Percentiles rank a stretch among this genome's conserved stretches.
These are phyloP conservation scores for Stemphylium beticola DNA, from an alignment of 2,329 filamentous ascomycete species.

Conservation along the genomic window DNA sequence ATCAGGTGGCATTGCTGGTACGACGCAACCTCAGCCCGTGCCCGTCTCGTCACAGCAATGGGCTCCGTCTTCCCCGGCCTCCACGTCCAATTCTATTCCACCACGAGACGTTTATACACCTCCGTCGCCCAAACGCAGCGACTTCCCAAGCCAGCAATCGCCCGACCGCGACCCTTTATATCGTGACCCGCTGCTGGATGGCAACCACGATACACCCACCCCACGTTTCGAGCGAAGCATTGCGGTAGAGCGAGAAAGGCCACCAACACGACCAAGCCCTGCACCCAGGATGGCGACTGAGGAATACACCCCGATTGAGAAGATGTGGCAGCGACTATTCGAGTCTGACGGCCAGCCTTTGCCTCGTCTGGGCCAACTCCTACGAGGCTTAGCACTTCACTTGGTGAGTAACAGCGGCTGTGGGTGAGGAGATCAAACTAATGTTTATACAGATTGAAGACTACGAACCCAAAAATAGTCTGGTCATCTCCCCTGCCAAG, in stretches of 20 bases:
- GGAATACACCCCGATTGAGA: slow-evolving; percentile 59
- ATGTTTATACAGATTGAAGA: slow-evolving; percentile 65
- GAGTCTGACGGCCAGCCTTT: slow-evolving; percentile 71
- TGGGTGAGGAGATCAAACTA: slow-evolving; percentile 4
- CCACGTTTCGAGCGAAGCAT: slow-evolving; percentile 33
- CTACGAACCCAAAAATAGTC: slow-evolving; percentile 68
- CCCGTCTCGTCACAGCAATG: slow-evolving; percentile 45
- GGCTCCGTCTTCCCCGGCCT: slow-evolving; percentile 51
- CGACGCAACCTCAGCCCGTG: slow-evolving; percentile 38
- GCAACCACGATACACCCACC: slow-evolving; percentile 38
- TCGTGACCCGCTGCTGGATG: slow-evolving; percentile 41
- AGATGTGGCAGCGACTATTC: slow-evolving; percentile 79
- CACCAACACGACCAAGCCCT: slow-evolving; percentile 34
- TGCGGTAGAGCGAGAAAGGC: slow-evolving; percentile 34
- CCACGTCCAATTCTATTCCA: slow-evolving; percentile 57
- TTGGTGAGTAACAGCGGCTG: slow-evolving; percentile 60
- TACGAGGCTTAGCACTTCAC: slow-evolving; percentile 75
- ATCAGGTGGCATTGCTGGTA: slow-evolving; percentile 44
- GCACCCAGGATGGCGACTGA: slow-evolving; percentile 42
- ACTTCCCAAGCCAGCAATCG: slow-evolving; percentile 38
- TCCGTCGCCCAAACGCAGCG: slow-evolving; percentile 56
- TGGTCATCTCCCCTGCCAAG: slow-evolving; percentile 78
- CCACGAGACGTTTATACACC: slow-evolving; percentile 60
- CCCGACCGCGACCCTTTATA: slow-evolving; percentile 45
- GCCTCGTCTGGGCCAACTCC: slow-evolving; percentile 69